Conservation (phyloP, 2,329 filamentous ascomycete genomes). For the Huntiella omanensis region DNA sequence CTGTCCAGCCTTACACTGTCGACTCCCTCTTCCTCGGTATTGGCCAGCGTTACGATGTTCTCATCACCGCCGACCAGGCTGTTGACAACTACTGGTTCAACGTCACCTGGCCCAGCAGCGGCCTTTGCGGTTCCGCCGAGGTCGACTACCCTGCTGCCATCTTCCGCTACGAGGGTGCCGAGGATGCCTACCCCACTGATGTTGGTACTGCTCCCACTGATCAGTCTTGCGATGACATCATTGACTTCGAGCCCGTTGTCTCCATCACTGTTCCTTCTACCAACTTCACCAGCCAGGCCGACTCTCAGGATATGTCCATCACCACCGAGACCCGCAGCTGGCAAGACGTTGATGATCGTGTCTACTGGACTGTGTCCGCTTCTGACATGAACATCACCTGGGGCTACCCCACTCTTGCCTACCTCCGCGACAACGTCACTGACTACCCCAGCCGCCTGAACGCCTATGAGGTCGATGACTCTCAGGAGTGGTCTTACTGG, state of each 20-base stretch:
- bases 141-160: constrained; percentile 20
- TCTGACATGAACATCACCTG: constrained; percentile 21
- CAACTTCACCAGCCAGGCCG: constrained; percentile 13
- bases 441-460: constrained; percentile 13
- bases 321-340: constrained; percentile 12
- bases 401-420: constrained; percentile 21
- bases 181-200: constrained; percentile 15
- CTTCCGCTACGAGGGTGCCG: constrained; percentile 21
- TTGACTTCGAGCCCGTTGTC: constrained; percentile 15
- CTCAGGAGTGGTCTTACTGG: constrained; percentile 18
- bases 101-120: constrained; percentile 17
- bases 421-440: constrained; percentile 13
- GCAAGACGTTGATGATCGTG: constrained; percentile 13
- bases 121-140: constrained; percentile 18
- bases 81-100: constrained; percentile 19
- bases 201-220: constrained; percentile 16
- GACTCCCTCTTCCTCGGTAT: constrained; percentile 40
- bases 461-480: constrained; percentile 12
- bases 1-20: constrained; percentile 42
- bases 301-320: constrained; percentile 14
- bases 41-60: constrained; percentile 27
- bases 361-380: constrained; percentile 20
- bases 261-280: constrained; percentile 14
- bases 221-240: constrained; percentile 13
- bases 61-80: constrained; percentile 20